Evolutionary conservation across 2,329 filamentous ascomycete genomes (phyloP).

Genomic region (Sclerotinia spermophila): DNA sequence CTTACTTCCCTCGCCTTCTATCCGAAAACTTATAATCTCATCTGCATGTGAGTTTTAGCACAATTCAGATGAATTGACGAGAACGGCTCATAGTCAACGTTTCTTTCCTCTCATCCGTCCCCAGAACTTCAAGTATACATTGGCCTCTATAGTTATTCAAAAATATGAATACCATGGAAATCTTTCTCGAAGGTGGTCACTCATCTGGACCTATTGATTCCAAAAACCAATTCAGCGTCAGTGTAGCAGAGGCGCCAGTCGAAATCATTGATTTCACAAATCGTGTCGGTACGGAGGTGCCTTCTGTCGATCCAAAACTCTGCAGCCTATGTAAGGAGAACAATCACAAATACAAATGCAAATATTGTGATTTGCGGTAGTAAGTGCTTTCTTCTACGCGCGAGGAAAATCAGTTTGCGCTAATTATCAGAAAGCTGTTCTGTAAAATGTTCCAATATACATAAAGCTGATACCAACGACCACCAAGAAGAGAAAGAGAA

Average conservation of each 20-base stretch:
- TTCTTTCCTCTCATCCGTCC: neutral
- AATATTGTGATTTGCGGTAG: constrained; percentile 57
- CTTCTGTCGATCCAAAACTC: constrained; percentile 33
- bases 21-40: neutral
- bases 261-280: neutral
- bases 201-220: neutral
- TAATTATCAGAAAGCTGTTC: constrained; percentile 48
- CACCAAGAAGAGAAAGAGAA: constrained; percentile 6
- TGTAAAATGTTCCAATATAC: constrained; percentile 52
- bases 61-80: neutral
- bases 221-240: neutral
- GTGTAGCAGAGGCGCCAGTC: neutral
- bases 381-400: constrained; percentile 40
- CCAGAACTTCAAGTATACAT: neutral
- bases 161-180: neutral
- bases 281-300: neutral
- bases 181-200: neutral
- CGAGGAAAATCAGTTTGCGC: neutral
- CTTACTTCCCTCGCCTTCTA: neutral
- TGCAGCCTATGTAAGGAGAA: constrained; percentile 53
- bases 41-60: neutral
- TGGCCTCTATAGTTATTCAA: too few relatives aligned
- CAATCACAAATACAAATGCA: constrained; percentile 59
- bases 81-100: neutral
- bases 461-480: constrained; percentile 39